Percentiles rank a stretch among this genome's conserved stretches.
phyloP scores from a whole-genome alignment of 306 rosid genomes.

The Sindora glabra region DNA sequence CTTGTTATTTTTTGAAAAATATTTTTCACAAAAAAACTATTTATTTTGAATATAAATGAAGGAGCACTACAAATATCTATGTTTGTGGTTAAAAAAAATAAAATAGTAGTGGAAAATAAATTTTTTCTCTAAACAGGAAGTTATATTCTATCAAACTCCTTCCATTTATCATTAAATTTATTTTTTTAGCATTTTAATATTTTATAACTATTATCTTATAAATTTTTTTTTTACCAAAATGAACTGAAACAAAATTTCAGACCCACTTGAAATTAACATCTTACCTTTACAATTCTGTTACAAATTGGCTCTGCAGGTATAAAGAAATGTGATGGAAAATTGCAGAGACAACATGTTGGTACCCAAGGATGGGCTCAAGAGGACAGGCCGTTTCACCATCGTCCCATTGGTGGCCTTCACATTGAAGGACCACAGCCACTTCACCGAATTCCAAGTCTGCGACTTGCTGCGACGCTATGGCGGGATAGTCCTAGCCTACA shows the following conservation, averaged over 20 bases:
- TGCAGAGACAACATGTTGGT: conserved; percentile 47
- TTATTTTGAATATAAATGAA: no score
- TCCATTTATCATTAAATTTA: neutral
- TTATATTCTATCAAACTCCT: no score
- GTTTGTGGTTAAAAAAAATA: no score
- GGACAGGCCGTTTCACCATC: conserved; percentile 53
- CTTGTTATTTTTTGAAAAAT: no score
- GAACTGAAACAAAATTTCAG: no score
- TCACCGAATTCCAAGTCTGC: conserved; percentile 42
- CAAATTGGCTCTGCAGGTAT: conserved; percentile 31
- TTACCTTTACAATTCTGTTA: no score
- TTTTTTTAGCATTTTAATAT: neutral
- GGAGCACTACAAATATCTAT: no score
- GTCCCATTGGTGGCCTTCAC: conserved; percentile 82
- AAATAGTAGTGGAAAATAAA: no score
- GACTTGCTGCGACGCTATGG: conserved; percentile 39
- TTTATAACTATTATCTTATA: neutral
- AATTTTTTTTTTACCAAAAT: no score
- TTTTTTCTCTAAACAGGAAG: no score
- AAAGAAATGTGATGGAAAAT: conserved; percentile 42
- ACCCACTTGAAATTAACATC: no score
- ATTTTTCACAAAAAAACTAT: no score
- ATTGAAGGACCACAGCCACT: conserved; percentile 45
- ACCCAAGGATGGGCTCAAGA: conserved; percentile 43
- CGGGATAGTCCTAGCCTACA: conserved; percentile 59